Evolutionary conservation across 129 eudicot genomes (phyloP).

Genomic region (Centrapalus pauciflorus): DNA sequence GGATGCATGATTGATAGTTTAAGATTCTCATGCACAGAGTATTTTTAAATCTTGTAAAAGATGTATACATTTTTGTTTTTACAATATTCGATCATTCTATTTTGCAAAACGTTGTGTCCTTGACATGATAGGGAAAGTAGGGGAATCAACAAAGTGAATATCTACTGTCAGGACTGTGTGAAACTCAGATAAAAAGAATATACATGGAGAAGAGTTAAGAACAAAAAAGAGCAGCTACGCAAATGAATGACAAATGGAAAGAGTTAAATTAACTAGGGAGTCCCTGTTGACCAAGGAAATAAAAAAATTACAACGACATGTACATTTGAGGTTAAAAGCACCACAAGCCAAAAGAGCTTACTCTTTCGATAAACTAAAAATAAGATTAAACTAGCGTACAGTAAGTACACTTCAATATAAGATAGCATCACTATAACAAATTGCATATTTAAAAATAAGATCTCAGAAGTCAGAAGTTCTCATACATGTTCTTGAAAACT

Average conservation of each 20-base stretch:
- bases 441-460: not conserved
- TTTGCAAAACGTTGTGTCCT: not conserved
- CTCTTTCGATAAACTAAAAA: not conserved
- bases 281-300: slow-evolving; percentile 6
- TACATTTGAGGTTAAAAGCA: not conserved
- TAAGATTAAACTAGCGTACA: not conserved
- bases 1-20: not conserved
- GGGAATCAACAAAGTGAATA: not conserved
- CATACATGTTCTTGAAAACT: not conserved
- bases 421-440: not conserved
- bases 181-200: not conserved
- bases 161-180: not conserved
- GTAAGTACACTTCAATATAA: not conserved
- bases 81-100: not conserved
- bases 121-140: not conserved
- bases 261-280: not conserved
- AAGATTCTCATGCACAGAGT: not conserved
- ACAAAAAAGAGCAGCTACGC: not conserved
- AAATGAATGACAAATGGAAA: slow-evolving; percentile 5
- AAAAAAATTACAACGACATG: not conserved
- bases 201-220: no score
- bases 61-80: not conserved
- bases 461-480: not conserved
- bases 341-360: slow-evolving; percentile 5
- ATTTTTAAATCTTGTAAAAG: not conserved